Evolutionary conservation across 108 stramenopile species (phyloP).

Genomic region (Nitzschia putrida): DNA sequence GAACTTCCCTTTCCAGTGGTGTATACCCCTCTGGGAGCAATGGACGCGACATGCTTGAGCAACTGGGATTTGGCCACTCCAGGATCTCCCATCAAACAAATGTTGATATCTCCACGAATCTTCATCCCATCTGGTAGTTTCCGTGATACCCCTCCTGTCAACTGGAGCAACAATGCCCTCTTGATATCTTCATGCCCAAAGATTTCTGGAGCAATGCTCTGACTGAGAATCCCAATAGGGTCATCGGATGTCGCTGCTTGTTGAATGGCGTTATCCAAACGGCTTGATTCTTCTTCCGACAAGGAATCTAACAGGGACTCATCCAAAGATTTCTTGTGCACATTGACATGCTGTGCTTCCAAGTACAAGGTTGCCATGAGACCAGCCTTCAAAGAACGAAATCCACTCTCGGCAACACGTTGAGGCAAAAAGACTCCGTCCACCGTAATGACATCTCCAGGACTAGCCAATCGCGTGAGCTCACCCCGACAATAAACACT

Average conservation of each 20-base stretch:
- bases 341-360: conserved; percentile 80
- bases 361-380: conserved; percentile 91
- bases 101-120: conserved; percentile 96
- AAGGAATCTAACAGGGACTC: conserved; percentile 52
- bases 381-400: conserved; percentile 89
- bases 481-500: conserved; percentile 91
- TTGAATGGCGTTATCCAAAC: conserved; percentile 58
- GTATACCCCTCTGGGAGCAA: conserved; percentile 97
- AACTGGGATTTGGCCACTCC: conserved; percentile 99
- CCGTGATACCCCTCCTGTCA: conserved; percentile 94
- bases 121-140: conserved; percentile 93
- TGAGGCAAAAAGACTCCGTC: conserved; percentile 92
- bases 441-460: conserved; percentile 96
- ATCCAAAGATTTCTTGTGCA: conserved; percentile 91
- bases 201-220: conserved; percentile 96
- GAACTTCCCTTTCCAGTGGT: conserved; percentile 98
- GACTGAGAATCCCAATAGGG: conserved; percentile 78
- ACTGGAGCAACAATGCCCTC: conserved; percentile 90
- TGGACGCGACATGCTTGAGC: conserved; percentile 92
- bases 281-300: conserved; percentile 55
- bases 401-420: conserved; percentile 68
- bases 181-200: conserved; percentile 99
- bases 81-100: conserved; percentile 99
- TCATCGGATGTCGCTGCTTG: conserved; percentile 65
- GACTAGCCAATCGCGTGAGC: conserved; percentile 81